Evolutionary conservation across 208 protist species (phyloP).

Genomic region (Acanthamoeba lenticulata): DNA sequence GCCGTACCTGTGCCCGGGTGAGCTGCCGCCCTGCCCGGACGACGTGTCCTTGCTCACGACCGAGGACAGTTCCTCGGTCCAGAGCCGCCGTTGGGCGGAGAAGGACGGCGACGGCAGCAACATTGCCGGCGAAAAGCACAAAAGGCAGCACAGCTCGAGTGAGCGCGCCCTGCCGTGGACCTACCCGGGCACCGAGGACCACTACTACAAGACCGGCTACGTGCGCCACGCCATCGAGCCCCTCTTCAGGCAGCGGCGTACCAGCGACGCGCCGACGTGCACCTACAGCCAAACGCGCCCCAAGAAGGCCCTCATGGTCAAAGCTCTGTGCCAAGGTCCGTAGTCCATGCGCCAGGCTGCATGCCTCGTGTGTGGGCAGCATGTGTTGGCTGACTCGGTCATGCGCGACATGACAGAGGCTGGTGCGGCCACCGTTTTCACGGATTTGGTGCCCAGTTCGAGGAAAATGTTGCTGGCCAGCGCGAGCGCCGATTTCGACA

Average conservation of each 20-base stretch:
- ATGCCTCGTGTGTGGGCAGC: too few species aligned
- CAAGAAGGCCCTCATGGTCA: constrained; percentile 34
- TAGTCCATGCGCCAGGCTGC: too few species aligned
- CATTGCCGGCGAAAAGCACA: background rate
- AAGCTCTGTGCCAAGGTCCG: background rate
- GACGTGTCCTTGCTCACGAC: background rate
- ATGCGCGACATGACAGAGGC: too few species aligned
- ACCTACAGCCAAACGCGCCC: background rate
- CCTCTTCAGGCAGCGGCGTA: background rate
- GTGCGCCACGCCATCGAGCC: background rate
- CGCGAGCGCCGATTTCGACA: background rate
- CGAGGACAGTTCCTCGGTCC: background rate
- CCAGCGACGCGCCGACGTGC: background rate
- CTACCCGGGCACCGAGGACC: background rate
- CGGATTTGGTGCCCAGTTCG: too few species aligned
- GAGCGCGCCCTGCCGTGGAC: background rate
- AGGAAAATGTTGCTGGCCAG: background rate
- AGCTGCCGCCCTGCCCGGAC: constrained; percentile 22
- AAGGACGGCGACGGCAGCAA: background rate
- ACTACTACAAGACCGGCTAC: constrained; percentile 18
- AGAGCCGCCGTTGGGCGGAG: too few species aligned
- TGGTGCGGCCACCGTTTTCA: too few species aligned
- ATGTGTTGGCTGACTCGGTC: too few species aligned
- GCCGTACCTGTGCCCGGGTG: background rate
- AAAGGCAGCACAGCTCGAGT: background rate